Conservation (phyloP, 139 green algal species). For the Volvox reticuliferus region DNA sequence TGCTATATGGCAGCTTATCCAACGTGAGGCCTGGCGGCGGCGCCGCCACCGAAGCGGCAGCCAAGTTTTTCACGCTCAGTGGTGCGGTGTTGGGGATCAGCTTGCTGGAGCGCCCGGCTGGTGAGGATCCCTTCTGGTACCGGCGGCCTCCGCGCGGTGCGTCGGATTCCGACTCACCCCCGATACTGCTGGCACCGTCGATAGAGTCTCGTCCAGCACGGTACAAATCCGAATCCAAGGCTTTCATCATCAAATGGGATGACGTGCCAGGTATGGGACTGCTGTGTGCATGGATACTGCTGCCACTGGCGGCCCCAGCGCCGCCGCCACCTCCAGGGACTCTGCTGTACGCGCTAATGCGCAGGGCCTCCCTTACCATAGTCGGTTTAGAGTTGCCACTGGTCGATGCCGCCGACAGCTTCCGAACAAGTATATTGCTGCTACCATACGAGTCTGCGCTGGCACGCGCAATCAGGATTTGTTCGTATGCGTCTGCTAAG, state of each 20-base stretch:
- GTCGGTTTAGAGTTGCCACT: neutral
- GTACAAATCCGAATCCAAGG: slow-evolving; percentile 44
- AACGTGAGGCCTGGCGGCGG: slow-evolving; percentile 49
- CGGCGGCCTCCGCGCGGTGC: neutral
- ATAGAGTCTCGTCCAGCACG: neutral
- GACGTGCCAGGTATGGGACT: neutral
- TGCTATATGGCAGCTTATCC: slow-evolving; percentile 56
- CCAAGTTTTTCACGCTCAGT: neutral
- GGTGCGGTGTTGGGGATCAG: neutral
- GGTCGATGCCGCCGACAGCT: slow-evolving; percentile 2
- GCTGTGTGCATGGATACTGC: neutral
- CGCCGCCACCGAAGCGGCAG: neutral
- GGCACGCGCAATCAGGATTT: neutral
- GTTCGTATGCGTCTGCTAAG: neutral
- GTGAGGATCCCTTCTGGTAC: neutral
- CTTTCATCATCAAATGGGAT: slow-evolving; percentile 12
- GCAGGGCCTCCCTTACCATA: neutral
- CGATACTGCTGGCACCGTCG: neutral
- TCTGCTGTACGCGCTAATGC: neutral
- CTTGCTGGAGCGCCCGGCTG: neutral
- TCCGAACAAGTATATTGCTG: neutral
- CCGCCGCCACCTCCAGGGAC: neutral
- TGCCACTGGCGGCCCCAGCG: neutral
- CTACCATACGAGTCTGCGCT: neutral
- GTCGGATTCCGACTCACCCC: neutral